Percentiles rank a stretch among this genome's conserved stretches.
Evolutionary conservation across 2,329 filamentous ascomycete species (phyloP).

Genomic region (Aspergillus clavatus): DNA sequence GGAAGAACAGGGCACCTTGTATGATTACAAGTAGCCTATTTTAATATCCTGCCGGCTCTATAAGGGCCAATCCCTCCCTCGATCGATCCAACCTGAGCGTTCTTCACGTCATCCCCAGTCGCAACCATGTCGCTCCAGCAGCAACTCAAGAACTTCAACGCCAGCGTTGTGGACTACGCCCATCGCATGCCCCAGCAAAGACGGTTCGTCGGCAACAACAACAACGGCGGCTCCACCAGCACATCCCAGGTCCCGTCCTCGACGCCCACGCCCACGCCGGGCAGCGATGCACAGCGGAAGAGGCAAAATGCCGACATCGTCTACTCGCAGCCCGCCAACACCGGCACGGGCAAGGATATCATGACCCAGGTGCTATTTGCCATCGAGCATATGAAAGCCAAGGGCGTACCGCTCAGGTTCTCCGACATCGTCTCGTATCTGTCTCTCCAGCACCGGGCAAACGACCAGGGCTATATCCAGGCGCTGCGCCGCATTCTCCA

Average conservation of each 20-base stretch:
- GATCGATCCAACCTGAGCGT: neutral
- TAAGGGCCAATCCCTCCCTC: constrained; percentile 12
- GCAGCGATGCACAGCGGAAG: constrained; percentile 51
- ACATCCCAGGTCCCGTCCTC: constrained; percentile 47
- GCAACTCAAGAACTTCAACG: constrained; percentile 59
- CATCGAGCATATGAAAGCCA: constrained; percentile 72
- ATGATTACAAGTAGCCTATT: constrained; percentile 5
- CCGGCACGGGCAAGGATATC: constrained; percentile 71
- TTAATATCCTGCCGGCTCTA: constrained; percentile 12
- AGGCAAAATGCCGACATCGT: constrained; percentile 53
- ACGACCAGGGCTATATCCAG: constrained; percentile 55
- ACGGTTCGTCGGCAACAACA: constrained; percentile 47
- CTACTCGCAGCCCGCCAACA: constrained; percentile 73
- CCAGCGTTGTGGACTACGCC: constrained; percentile 59
- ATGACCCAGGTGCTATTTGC: constrained; percentile 86
- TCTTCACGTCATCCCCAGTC: constrained; percentile 1
- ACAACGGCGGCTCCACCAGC: constrained; percentile 57
- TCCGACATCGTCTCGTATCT: constrained; percentile 76
- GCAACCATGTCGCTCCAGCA: constrained; percentile 60
- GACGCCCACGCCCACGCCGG: constrained; percentile 28
- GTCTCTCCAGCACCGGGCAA: constrained; percentile 60
- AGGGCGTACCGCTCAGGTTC: constrained; percentile 64
- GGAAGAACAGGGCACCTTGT: neutral
- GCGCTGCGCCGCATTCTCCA: constrained; percentile 65
- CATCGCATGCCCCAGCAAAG: constrained; percentile 55